Evolutionary conservation across 2,329 filamentous ascomycete genomes (phyloP).

Genomic region (Gremmenia infestans): DNA sequence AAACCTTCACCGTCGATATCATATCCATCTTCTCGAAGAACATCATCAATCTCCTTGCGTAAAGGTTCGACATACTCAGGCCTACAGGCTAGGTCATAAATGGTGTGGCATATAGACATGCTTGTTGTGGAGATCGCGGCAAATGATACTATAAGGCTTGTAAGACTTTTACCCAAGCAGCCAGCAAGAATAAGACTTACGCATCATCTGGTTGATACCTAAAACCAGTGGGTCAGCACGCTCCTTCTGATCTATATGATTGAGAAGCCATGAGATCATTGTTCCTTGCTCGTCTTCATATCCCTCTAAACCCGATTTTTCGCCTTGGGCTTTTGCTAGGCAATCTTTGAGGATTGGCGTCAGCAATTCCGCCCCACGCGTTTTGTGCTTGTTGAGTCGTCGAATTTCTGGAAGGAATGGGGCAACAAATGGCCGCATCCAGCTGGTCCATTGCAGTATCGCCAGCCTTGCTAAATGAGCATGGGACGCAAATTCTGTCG

Average conservation of each 20-base stretch:
- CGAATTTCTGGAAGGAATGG: constrained; percentile 13
- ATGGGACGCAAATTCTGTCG: too few relatives aligned
- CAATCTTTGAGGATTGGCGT: constrained; percentile 9
- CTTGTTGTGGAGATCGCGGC: constrained; percentile 50
- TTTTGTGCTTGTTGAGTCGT: constrained; percentile 10
- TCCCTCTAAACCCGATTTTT: background rate
- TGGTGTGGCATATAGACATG: constrained; percentile 40
- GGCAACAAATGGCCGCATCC: constrained; percentile 8
- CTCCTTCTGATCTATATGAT: background rate
- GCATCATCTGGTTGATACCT: background rate
- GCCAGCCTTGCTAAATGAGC: too few relatives aligned
- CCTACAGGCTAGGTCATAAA: constrained; percentile 47
- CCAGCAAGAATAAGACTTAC: background rate
- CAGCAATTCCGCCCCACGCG: constrained; percentile 11
- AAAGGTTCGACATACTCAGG: constrained; percentile 39
- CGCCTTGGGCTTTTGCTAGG: background rate
- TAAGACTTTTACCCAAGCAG: background rate
- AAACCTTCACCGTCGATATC: constrained; percentile 43
- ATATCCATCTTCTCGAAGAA: constrained; percentile 37
- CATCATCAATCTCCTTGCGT: constrained; percentile 23
- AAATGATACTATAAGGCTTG: constrained; percentile 34
- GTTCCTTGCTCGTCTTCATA: constrained; percentile 26
- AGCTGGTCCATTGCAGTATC: constrained; percentile 6
- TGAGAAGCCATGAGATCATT: constrained; percentile 7
- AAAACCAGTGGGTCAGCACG: background rate